Evolutionary conservation across 495 filamentous ascomycete genomes (phyloP).

Genomic region (Tuber indicum): DNA sequence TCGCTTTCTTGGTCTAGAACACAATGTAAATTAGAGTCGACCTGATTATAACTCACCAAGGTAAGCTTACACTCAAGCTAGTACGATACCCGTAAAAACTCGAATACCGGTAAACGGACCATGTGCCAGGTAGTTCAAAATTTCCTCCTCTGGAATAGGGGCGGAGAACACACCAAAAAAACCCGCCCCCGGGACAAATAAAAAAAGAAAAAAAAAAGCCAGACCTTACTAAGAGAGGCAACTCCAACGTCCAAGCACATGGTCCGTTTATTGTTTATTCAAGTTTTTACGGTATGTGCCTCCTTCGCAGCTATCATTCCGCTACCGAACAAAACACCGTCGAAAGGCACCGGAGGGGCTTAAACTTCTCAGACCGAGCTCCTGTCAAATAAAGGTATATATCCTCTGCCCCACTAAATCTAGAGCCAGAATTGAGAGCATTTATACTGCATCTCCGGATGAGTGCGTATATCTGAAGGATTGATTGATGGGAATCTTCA

Average conservation of each 20-base stretch:
- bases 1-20: constrained; percentile 74
- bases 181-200: too few relatives aligned
- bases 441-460: constrained; percentile 76
- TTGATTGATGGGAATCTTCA: constrained; percentile 89
- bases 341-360: constrained; percentile 88
- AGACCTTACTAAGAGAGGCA: too few relatives aligned
- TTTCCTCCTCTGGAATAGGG: too few relatives aligned
- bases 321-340: constrained; percentile 82
- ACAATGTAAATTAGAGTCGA: constrained; percentile 9
- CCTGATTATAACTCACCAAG: neutral
- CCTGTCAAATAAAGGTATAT: constrained; percentile 91
- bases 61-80: constrained; percentile 54
- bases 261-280: too few relatives aligned
- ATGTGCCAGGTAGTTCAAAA: too few relatives aligned
- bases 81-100: too few relatives aligned
- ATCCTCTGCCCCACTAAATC: constrained; percentile 83
- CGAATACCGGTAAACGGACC: too few relatives aligned
- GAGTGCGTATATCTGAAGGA: constrained; percentile 81
- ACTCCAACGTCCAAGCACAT: too few relatives aligned
- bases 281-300: constrained; percentile 57
- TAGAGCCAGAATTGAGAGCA: constrained; percentile 80
- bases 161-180: too few relatives aligned
- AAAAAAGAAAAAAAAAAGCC: too few relatives aligned
- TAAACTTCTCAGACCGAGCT: constrained; percentile 72
- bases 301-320: constrained; percentile 94